phyloP scores from a whole-genome alignment of 176 grass and related monocot species.

The Melocanna baccifera region DNA sequence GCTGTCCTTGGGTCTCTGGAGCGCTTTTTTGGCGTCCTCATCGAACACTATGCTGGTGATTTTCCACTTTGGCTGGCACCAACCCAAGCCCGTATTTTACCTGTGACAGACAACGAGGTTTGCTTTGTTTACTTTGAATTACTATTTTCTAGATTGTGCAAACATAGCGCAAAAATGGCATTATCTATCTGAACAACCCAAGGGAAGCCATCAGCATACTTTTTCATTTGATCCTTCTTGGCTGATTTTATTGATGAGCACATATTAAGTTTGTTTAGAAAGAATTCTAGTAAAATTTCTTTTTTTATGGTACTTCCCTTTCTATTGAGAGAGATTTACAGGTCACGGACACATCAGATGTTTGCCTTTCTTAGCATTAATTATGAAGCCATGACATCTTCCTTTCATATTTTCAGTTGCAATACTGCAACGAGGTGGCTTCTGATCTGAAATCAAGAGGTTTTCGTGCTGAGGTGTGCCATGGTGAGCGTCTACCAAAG shows the following conservation, averaged over 20 bases:
- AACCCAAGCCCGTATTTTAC: conserved; percentile 80
- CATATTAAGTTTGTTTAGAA: background rate
- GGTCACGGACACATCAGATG: background rate
- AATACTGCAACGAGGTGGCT: conserved; percentile 73
- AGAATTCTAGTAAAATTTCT: background rate
- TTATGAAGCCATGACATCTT: background rate
- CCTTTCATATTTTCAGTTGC: conserved; percentile 50
- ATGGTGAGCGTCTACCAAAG: conserved; percentile 84
- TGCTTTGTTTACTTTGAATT: conserved; percentile 30
- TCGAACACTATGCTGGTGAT: conserved; percentile 94
- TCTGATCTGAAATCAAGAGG: conserved; percentile 63
- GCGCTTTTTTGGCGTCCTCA: conserved; percentile 88
- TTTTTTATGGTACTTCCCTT: background rate
- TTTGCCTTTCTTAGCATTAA: background rate
- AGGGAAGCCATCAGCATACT: background rate
- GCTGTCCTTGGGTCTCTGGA: conserved; percentile 90
- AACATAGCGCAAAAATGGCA: background rate
- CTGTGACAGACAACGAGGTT: conserved; percentile 82
- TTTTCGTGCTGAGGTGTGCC: conserved; percentile 73
- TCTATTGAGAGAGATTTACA: background rate
- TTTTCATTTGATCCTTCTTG: background rate
- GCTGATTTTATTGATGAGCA: background rate
- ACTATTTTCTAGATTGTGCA: background rate
- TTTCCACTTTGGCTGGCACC: conserved; percentile 98
- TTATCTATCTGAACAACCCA: background rate